Conservation (phyloP, 2,329 filamentous ascomycete genomes). For the Thermochaetoides dissita region DNA sequence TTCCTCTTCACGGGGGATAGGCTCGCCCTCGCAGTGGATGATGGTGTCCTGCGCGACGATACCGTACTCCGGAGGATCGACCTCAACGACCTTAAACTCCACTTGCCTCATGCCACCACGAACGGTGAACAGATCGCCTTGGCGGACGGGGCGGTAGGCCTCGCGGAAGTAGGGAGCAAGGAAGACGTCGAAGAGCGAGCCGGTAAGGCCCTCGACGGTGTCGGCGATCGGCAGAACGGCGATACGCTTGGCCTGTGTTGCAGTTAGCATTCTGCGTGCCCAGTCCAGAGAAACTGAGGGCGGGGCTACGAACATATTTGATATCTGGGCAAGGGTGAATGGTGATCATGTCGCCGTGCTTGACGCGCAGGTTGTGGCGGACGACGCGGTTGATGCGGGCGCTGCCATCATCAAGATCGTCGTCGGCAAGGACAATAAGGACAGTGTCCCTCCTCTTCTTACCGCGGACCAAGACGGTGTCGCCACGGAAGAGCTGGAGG, state of each 20-base stretch:
- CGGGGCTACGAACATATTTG: constrained; percentile 75
- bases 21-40: constrained; percentile 96
- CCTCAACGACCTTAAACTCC: constrained; percentile 98
- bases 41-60: constrained; percentile 98
- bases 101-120: constrained; percentile 98
- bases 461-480: constrained; percentile 94
- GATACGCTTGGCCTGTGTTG: constrained; percentile 79
- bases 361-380: constrained; percentile 93
- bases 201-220: constrained; percentile 93
- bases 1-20: constrained; percentile 92
- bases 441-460: constrained; percentile 99
- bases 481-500: constrained; percentile 94
- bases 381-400: constrained; percentile 97
- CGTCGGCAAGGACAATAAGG: constrained; percentile 90
- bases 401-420: constrained; percentile 94
- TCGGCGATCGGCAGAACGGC: constrained; percentile 96
- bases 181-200: constrained; percentile 97
- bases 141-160: constrained; percentile 91
- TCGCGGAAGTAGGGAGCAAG: constrained; percentile 99
- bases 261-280: constrained; percentile 1
- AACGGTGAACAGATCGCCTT: constrained; percentile 95
- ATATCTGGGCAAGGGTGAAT: constrained; percentile 97
- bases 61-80: constrained; percentile 94
- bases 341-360: constrained; percentile 95
- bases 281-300: no score